Evolutionary conservation across 345 rosid genomes (phyloP).

Genomic region (Passiflora organensis): DNA sequence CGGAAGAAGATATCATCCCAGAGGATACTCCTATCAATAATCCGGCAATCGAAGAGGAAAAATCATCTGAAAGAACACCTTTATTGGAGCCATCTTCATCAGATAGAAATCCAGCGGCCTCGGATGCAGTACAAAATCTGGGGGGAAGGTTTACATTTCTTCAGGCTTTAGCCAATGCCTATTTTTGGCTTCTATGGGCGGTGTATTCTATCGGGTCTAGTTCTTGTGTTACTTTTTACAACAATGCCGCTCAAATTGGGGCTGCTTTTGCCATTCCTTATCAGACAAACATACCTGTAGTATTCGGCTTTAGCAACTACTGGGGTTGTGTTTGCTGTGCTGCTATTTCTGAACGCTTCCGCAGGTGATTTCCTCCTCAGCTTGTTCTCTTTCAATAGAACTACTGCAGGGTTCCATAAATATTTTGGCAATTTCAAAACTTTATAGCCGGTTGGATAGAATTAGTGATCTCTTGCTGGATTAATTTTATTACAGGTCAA

Average conservation of each 20-base stretch:
- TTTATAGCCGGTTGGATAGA: too few relatives aligned
- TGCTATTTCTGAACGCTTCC: conserved; percentile 81
- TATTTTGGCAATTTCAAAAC: too few relatives aligned
- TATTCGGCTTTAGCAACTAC: conserved; percentile 85
- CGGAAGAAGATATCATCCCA: conserved; percentile 57
- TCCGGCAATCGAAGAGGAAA: too few relatives aligned
- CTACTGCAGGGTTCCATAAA: too few relatives aligned
- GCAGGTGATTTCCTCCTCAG: conserved; percentile 41
- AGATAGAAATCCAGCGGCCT: too few relatives aligned
- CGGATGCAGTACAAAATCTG: conserved; percentile 57
- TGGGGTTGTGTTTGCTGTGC: conserved; percentile 80
- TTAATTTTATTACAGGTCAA: conserved; percentile 40
- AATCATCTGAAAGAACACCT: too few relatives aligned
- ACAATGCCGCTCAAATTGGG: conserved; percentile 95
- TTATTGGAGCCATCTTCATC: too few relatives aligned
- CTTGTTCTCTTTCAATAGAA: neutral
- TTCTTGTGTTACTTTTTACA: conserved; percentile 78
- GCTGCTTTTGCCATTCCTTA: conserved; percentile 61
- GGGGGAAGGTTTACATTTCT: conserved; percentile 78
- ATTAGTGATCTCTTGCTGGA: conserved; percentile 14
- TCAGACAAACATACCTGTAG: conserved; percentile 58
- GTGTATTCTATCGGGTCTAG: conserved; percentile 81
- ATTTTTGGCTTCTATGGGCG: conserved; percentile 96
- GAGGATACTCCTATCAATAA: conserved; percentile 50
- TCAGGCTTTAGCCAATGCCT: conserved; percentile 80